These are phyloP conservation scores for Bombardia bombarda DNA, from an alignment of 495 filamentous ascomycete genomes.

Conservation along the genomic window DNA sequence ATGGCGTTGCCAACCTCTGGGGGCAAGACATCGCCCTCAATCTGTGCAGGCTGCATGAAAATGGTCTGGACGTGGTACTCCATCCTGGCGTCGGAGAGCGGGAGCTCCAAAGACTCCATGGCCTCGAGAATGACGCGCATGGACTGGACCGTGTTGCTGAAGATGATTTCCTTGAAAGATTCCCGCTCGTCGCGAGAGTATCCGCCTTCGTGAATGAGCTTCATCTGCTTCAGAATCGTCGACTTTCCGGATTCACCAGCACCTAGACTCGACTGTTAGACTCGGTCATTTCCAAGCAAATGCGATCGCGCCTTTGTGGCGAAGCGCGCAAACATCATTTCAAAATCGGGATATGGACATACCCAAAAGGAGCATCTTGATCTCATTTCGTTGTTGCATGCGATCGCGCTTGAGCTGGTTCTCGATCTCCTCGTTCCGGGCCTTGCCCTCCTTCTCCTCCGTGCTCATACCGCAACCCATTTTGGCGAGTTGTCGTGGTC, in stretches of 20 bases:
- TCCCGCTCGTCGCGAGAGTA: constrained; percentile 74
- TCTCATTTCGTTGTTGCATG: constrained; percentile 93
- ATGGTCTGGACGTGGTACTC: constrained; percentile 94
- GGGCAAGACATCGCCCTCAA: constrained; percentile 89
- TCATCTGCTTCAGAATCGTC: constrained; percentile 99
- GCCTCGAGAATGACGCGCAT: constrained; percentile 95
- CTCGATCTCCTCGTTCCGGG: constrained; percentile 98
- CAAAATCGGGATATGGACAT: too few species aligned
- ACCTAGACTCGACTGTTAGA: constrained; percentile 47
- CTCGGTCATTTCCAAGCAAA: too few species aligned
- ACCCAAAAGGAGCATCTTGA: constrained; percentile 99
- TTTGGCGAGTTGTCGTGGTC: constrained; percentile 40
- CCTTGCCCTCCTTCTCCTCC: constrained; percentile 99
- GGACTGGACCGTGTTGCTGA: constrained; percentile 94
- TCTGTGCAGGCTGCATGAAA: constrained; percentile 92
- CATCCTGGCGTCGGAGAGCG: constrained; percentile 76
- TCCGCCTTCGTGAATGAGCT: constrained; percentile 74
- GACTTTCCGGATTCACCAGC: constrained; percentile 99
- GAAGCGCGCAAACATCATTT: too few species aligned
- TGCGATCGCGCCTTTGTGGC: neutral
- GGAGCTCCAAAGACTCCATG: constrained; percentile 88
- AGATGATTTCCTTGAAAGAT: constrained; percentile 93
- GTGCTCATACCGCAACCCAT: constrained; percentile 99
- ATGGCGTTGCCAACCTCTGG: constrained; percentile 93
- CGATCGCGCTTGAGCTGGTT: constrained; percentile 94